phyloP scores from a whole-genome alignment of 2,329 filamentous ascomycete species.

The Chrysosporium queenslandicum region DNA sequence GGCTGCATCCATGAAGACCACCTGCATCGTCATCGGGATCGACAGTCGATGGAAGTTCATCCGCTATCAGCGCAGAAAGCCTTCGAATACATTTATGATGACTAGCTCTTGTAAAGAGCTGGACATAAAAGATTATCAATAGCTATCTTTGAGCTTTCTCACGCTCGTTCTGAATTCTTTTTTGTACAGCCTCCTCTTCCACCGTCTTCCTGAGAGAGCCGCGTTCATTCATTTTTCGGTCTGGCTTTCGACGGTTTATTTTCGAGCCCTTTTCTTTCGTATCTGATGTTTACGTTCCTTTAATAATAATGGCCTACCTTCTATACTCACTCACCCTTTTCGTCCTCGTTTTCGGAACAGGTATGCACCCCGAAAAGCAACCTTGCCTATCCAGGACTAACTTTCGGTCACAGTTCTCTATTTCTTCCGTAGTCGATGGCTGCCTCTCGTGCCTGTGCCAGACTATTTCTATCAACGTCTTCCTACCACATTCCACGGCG shows the following conservation, averaged over 20 bases:
- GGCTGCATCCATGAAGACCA: background rate
- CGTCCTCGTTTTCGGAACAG: constrained; percentile 60
- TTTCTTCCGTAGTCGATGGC: constrained; percentile 69
- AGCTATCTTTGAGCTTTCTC: background rate
- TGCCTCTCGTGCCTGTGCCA: constrained; percentile 55
- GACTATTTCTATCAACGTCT: constrained; percentile 67
- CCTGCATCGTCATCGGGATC: constrained; percentile 3
- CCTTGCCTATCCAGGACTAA: background rate
- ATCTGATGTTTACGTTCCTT: background rate
- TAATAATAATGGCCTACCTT: constrained; percentile 60
- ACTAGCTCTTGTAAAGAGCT: constrained; percentile 9
- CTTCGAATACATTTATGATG: background rate
- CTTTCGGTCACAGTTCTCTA: constrained; percentile 51
- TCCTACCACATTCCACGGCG: constrained; percentile 64
- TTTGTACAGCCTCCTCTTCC: background rate
- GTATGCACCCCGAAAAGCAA: constrained; percentile 36
- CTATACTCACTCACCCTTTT: constrained; percentile 68
- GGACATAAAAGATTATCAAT: background rate
- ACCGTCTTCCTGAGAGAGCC: background rate
- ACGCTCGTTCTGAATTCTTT: constrained; percentile 2
- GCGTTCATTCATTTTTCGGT: background rate
- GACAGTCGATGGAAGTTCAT: background rate
- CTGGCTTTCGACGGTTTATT: background rate
- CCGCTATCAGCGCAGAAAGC: background rate
- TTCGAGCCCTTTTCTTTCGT: background rate